These are phyloP conservation scores for Amanita rubescens DNA, from an alignment of 768 basidiomycete species.

Conservation along the genomic window DNA sequence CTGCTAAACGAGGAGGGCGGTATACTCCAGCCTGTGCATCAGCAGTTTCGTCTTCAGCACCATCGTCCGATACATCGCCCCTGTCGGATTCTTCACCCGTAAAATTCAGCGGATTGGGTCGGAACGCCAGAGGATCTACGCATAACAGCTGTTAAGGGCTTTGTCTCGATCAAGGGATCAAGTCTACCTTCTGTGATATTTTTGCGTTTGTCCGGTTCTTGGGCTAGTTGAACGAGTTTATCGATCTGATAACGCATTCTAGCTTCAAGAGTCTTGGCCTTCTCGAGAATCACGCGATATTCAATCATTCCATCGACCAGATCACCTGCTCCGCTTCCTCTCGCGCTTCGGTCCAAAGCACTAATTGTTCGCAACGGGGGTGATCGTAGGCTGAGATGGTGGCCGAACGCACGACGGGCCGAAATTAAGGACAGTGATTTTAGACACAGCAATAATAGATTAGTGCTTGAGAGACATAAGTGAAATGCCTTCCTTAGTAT, in stretches of 20 bases:
- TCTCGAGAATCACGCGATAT: conserved; percentile 79
- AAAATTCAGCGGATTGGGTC: conserved; percentile 80
- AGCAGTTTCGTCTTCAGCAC: conserved; percentile 10
- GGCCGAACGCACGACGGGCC: conserved; percentile 62
- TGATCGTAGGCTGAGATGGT: conserved; percentile 46
- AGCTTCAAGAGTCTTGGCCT: conserved; percentile 74
- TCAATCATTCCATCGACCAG: conserved; percentile 76
- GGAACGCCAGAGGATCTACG: conserved; percentile 85
- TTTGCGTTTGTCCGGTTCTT: conserved; percentile 23
- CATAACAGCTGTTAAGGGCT: not conserved
- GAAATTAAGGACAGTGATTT: conserved; percentile 74
- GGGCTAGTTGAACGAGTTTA: conserved; percentile 72
- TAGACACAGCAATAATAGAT: conserved; percentile 76
- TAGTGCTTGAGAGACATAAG: conserved; percentile 84
- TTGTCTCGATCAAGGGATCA: not conserved
- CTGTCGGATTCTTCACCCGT: conserved; percentile 33
- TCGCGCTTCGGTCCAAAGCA: conserved; percentile 36
- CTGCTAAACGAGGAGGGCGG: conserved; percentile 80
- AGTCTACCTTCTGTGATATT: conserved; percentile 52
- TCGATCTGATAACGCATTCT: conserved; percentile 95
- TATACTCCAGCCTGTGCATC: conserved; percentile 49
- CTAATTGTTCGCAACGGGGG: conserved; percentile 49
- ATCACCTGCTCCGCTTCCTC: conserved; percentile 63
- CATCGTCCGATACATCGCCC: conserved; percentile 20
- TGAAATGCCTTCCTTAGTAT: conserved; percentile 79